These are phyloP conservation scores for Paralagenidium karlingii DNA, from an alignment of 352 stramenopile genomes.

Conservation along the genomic window DNA sequence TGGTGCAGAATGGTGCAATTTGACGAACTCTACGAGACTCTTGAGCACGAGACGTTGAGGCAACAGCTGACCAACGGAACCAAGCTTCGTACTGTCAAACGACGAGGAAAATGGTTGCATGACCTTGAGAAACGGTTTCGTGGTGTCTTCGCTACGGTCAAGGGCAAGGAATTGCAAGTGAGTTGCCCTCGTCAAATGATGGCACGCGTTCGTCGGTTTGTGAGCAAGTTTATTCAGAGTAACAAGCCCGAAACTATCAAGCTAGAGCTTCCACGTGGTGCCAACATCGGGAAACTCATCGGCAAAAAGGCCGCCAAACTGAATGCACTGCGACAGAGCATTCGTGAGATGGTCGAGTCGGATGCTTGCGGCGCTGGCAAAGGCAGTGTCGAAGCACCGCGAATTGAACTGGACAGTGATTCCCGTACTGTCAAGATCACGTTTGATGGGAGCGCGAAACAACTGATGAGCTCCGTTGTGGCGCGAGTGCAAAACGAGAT, in stretches of 20 bases:
- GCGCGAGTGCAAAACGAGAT: slow-evolving; percentile 9
- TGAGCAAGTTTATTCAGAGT: slow-evolving; percentile 1
- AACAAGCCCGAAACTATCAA: slow-evolving; percentile 2
- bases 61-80: slow-evolving; percentile 1
- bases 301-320: slow-evolving; percentile 5
- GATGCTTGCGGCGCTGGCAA: slow-evolving; percentile 3
- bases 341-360: slow-evolving; percentile 3
- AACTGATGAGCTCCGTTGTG: slow-evolving; percentile 9
- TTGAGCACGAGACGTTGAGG: slow-evolving; percentile 2
- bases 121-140: background rate
- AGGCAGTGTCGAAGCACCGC: background rate
- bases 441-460: slow-evolving; percentile 7
- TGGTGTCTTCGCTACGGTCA: slow-evolving; percentile 2
- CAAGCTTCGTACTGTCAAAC: background rate
- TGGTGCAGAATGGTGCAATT: slow-evolving; percentile 9
- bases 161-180: background rate
- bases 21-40: slow-evolving; percentile 1
- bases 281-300: slow-evolving; percentile 8
- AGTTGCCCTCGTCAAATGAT: slow-evolving; percentile 1
- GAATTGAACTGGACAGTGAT: slow-evolving; percentile 1
- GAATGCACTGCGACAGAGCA: background rate
- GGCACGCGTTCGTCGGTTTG: background rate
- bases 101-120: slow-evolving; percentile 3
- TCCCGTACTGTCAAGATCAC: slow-evolving; percentile 3
- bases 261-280: slow-evolving; percentile 3